phyloP scores from a whole-genome alignment of 768 basidiomycete genomes.

The Saitozyma podzolica region DNA sequence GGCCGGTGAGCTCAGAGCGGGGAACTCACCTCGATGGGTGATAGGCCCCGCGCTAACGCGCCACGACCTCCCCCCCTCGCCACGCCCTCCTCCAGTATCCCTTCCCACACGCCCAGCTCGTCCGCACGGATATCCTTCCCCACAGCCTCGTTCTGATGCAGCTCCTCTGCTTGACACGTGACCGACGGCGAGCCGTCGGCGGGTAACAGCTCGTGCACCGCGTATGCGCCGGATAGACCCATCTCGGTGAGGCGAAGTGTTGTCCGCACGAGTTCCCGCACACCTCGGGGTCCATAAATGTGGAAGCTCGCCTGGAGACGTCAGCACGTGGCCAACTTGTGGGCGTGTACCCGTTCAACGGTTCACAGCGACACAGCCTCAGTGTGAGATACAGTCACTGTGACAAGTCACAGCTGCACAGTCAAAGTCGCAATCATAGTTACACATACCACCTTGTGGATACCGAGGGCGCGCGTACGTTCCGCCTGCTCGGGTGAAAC shows the following conservation, averaged over 20 bases:
- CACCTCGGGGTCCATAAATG: conserved; percentile 47
- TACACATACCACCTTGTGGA: conserved; percentile 21
- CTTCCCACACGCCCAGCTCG: conserved; percentile 43
- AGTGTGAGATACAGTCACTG: too few relatives aligned
- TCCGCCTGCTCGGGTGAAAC: conserved; percentile 27
- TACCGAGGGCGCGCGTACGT: conserved; percentile 24
- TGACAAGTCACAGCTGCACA: too few relatives aligned
- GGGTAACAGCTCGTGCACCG: conserved; percentile 46
- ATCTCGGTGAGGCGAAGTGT: conserved; percentile 31
- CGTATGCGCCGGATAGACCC: conserved; percentile 39
- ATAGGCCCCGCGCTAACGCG: conserved; percentile 49
- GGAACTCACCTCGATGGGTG: conserved; percentile 50
- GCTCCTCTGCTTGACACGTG: conserved; percentile 27
- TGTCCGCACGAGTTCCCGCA: conserved; percentile 42
- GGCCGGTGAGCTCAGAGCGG: too few relatives aligned
- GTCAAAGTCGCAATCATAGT: too few relatives aligned
- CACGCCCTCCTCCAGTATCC: conserved; percentile 31
- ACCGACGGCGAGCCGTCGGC: conserved; percentile 18
- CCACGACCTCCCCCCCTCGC: conserved; percentile 41
- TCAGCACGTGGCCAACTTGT: not conserved
- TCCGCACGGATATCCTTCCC: conserved; percentile 41
- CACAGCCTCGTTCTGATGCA: conserved; percentile 46
- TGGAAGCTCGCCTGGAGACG: conserved; percentile 29
- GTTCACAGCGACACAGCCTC: not conserved
- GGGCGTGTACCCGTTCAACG: not conserved